phyloP scores from a whole-genome alignment of 1,139 yeast species.

The Hyphopichia khmerensis region DNA sequence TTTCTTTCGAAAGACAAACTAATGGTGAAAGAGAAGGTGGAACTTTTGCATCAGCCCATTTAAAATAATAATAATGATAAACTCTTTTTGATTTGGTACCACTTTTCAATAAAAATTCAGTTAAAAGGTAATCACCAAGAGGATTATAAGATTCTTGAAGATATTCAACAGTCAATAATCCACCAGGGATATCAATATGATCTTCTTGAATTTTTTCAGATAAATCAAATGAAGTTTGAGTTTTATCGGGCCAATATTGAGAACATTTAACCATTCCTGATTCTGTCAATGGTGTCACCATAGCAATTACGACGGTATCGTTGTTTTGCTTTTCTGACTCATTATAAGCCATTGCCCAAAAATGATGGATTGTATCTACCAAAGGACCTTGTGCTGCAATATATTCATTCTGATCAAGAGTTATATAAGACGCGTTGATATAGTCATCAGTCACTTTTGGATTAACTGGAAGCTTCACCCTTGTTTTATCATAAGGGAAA shows the following conservation, averaged over 20 bases:
- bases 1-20: conserved; percentile 23
- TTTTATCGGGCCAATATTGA: conserved; percentile 66
- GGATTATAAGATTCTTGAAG: conserved; percentile 15
- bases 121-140: conserved; percentile 26
- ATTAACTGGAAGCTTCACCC: conserved; percentile 31
- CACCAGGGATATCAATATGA: conserved; percentile 21
- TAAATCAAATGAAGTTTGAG: conserved; percentile 19
- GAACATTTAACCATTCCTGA: conserved; percentile 61
- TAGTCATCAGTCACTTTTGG: conserved; percentile 22
- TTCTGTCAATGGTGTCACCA: conserved; percentile 84
- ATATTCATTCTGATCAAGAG: conserved; percentile 19
- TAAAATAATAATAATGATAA: conserved; percentile 50
- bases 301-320: conserved; percentile 59
- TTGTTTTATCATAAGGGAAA: conserved; percentile 39
- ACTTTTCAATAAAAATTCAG: conserved; percentile 25
- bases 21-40: conserved; percentile 47
- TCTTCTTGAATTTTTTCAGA: conserved; percentile 17
- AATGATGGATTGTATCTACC: conserved; percentile 57
- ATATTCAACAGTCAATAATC: conserved; percentile 18
- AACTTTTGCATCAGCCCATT: conserved; percentile 58
- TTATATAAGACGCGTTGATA: conserved; percentile 43
- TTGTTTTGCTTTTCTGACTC: conserved; percentile 36
- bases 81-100: conserved; percentile 35
- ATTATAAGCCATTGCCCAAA: conserved; percentile 82
- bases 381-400: conserved; percentile 65